Evolutionary conservation across 148 eudicot genomes (phyloP).

Genomic region (Diospyros lotus): DNA sequence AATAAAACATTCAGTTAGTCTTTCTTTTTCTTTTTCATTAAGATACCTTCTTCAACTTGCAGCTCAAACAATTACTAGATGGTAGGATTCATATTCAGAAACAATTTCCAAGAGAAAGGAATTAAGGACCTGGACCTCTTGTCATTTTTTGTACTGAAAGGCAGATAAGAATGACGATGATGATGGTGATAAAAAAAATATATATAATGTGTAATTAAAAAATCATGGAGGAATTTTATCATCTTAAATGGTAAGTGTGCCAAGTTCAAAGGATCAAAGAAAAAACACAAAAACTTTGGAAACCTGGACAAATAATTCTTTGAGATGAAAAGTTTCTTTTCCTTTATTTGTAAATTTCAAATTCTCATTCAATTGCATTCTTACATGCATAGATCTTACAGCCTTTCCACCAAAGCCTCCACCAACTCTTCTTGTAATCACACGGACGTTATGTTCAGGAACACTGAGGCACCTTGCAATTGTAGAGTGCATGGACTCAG

Average conservation of each 20-base stretch:
- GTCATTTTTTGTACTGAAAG: too few species aligned
- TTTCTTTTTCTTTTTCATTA: too few species aligned
- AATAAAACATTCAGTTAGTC: too few species aligned
- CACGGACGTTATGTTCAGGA: conserved; percentile 70
- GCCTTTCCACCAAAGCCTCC: conserved; percentile 89
- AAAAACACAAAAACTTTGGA: background rate
- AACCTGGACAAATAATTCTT: background rate
- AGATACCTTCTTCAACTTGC: too few species aligned
- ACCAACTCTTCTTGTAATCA: conserved; percentile 74
- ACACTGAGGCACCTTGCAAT: conserved; percentile 65
- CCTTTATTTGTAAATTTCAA: too few species aligned
- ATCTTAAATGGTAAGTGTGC: background rate
- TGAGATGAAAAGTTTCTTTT: background rate
- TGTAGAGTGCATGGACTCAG: conserved; percentile 42
- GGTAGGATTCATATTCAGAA: too few species aligned
- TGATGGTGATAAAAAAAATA: too few species aligned
- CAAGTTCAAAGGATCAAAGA: too few species aligned
- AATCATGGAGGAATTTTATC: background rate
- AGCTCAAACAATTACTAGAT: too few species aligned
- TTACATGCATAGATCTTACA: conserved; percentile 49
- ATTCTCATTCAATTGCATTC: conserved; percentile 18
- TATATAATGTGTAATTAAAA: background rate
- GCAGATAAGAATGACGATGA: too few species aligned
- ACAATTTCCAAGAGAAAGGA: too few species aligned
- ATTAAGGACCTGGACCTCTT: too few species aligned